Conservation (phyloP, 345 rosid genomes). For the Lagerstroemia speciosa region DNA sequence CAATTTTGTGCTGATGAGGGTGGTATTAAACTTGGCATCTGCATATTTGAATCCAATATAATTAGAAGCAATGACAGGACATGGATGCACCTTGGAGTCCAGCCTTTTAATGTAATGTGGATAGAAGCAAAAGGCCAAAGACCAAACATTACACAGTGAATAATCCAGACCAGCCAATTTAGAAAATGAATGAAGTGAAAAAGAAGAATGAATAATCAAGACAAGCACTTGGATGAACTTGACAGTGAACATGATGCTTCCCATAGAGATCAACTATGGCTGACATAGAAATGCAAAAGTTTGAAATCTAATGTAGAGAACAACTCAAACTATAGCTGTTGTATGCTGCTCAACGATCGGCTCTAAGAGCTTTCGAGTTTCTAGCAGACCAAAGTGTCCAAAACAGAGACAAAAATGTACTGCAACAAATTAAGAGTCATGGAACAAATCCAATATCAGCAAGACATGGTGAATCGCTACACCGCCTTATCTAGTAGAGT, state of each 20-base stretch:
- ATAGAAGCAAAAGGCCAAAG: neutral
- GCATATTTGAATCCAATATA: constrained; percentile 21
- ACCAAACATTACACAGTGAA: neutral
- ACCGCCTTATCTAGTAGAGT: neutral
- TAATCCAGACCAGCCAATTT: neutral
- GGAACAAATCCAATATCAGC: neutral
- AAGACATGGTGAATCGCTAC: neutral
- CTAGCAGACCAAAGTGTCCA: neutral
- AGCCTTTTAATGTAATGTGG: neutral
- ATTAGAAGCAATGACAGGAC: neutral
- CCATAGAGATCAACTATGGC: no score
- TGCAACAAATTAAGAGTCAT: neutral
- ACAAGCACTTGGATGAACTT: neutral
- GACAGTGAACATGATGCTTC: no score
- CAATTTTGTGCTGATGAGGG: constrained; percentile 64
- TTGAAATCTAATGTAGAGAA: neutral
- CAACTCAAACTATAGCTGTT: neutral
- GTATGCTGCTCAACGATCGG: neutral
- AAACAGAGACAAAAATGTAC: neutral
- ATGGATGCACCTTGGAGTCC: neutral
- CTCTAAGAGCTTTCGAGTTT: neutral
- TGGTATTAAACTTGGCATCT: constrained; percentile 58
- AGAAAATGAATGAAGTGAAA: neutral
- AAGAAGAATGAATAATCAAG: neutral
- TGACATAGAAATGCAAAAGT: neutral